Conservation (phyloP, 495 filamentous ascomycete genomes). For the Monascus purpureus region DNA sequence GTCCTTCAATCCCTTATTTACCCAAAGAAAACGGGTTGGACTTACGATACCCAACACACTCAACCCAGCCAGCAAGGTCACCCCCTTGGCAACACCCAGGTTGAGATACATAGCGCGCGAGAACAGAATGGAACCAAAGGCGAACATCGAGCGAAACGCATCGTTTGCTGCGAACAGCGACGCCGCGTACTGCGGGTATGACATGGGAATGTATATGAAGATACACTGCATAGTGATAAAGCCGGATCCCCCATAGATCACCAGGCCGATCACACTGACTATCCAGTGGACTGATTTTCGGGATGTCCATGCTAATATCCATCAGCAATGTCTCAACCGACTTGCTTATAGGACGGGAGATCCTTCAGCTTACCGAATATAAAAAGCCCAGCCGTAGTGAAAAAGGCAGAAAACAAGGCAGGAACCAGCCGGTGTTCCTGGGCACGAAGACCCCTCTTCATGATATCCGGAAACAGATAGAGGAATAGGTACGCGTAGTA, state of each 20-base stretch:
- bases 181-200: slow-evolving; percentile 49
- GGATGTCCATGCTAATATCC: slow-evolving; percentile 47
- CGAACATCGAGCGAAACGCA: slow-evolving; percentile 39
- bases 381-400: slow-evolving; percentile 45
- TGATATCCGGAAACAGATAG: slow-evolving; percentile 37
- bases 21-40: too few relatives aligned
- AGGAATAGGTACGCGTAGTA: slow-evolving; percentile 41
- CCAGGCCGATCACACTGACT: slow-evolving; percentile 43
- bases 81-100: slow-evolving; percentile 41
- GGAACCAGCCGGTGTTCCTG: slow-evolving; percentile 43
- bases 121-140: slow-evolving; percentile 45
- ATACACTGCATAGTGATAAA: slow-evolving; percentile 48
- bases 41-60: slow-evolving; percentile 39
- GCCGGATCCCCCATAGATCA: slow-evolving; percentile 34
- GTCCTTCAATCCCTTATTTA: too few relatives aligned
- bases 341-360: too few relatives aligned
- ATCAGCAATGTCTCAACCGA: too few relatives aligned
- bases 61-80: slow-evolving; percentile 41
- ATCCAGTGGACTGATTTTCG: slow-evolving; percentile 46
- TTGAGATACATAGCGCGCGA: slow-evolving; percentile 41
- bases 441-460: slow-evolving; percentile 24
- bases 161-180: slow-evolving; percentile 49
- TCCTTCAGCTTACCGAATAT: too few relatives aligned
- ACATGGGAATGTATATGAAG: slow-evolving; percentile 48
- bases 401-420: slow-evolving; percentile 38